Evolutionary conservation across 345 rosid species (phyloP), one percentile per base, ranked within the genome.

Genomic region (Lepidium sativum): DNA sequence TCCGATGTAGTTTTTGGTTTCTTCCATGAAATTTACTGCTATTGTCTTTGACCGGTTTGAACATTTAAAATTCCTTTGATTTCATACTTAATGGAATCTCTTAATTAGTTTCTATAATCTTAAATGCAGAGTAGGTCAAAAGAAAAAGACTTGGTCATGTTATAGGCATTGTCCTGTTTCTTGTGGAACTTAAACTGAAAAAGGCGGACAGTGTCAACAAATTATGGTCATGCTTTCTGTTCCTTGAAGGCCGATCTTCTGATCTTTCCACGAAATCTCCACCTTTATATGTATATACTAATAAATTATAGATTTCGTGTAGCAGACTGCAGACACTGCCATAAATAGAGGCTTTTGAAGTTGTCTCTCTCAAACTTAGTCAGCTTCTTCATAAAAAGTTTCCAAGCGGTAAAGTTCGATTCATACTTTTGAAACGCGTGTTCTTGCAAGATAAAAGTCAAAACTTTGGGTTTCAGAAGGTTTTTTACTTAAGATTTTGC

Each of bases 221-320:
- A 42, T 61, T 45, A 53, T 53, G 68, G 62, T 34, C 74, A 62
- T 70, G 74, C 62, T 35, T 61, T 51, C 6, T 69, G 53, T 69
- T 51, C 60, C 21, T 68, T 32, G 16, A 48, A 37, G 3, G 27
- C 15, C 13, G 53, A 18, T 39, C 3, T 14, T 15, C 27, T 34
- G 13, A 65, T 52, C 10, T 40, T 53, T 23, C 48, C 73, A 59
- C 9, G 67, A 25, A 20, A 59, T 40, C 60, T 33, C 17, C 53
- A 68, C 60, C 52, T 40, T 29, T 15, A 31, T 32, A 40, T 7
- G 39, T 51, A 25, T 9, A 16, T 12, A 29, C 9, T 16, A 52
- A 40, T 18, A 40, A 18, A 5, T 52, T 65, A 29, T 40, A 27
- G n/a, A 65, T 27, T 27, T 27, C 31, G 7, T 27, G 31, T 27